phyloP scores from a whole-genome alignment of 2,329 filamentous ascomycete genomes.

The Colletotrichum australisinense region DNA sequence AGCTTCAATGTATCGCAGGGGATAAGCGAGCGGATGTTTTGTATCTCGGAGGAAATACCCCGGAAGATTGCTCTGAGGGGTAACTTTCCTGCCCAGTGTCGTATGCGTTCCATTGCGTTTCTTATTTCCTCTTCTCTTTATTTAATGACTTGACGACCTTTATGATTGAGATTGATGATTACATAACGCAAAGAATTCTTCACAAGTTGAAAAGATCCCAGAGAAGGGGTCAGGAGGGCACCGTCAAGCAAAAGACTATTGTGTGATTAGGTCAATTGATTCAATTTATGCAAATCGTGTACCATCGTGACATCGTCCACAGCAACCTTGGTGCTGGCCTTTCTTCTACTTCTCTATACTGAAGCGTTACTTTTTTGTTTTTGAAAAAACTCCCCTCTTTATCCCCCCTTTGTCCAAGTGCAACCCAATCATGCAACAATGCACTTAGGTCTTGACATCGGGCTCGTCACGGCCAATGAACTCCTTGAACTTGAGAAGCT shows the following conservation, averaged over 20 bases:
- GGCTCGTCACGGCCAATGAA: slow-evolving; percentile 92
- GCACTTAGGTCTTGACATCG: slow-evolving; percentile 88
- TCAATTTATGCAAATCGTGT: slow-evolving; percentile 35
- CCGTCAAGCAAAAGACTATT: background rate
- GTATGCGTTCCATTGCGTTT: background rate
- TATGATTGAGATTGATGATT: background rate
- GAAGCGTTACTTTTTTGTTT: slow-evolving; percentile 25
- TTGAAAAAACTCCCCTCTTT: background rate
- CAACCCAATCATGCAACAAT: slow-evolving; percentile 2
- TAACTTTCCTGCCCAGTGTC: background rate
- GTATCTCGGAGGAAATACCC: background rate
- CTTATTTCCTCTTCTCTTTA: background rate
- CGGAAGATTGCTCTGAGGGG: background rate
- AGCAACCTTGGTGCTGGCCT: slow-evolving; percentile 10
- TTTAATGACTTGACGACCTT: background rate
- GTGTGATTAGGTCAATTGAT: slow-evolving; percentile 29
- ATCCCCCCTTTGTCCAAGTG: background rate
- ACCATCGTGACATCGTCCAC: slow-evolving; percentile 34
- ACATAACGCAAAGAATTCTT: too few relatives aligned
- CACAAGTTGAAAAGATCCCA: background rate
- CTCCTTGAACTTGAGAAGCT: slow-evolving; percentile 92
- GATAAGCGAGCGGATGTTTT: background rate
- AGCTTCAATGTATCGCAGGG: background rate
- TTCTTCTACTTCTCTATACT: slow-evolving; percentile 28
- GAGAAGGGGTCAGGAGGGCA: background rate